Evolutionary conservation across 306 rosid species (phyloP), one percentile per base, ranked within the genome.

Genomic region (Sophora flavescens): DNA sequence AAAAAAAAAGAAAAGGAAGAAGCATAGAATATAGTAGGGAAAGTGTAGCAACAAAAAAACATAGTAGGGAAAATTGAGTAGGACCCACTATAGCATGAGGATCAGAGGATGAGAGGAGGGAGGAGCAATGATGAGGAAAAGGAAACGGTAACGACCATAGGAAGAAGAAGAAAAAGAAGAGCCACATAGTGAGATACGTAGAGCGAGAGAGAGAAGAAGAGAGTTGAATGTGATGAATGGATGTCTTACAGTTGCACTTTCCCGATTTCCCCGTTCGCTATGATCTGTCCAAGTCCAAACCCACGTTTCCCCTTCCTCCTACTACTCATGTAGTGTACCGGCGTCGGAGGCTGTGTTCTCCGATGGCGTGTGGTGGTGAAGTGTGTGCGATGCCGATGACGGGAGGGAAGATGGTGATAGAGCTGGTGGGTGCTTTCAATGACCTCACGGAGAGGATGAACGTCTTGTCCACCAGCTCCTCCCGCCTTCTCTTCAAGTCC

Each of bases 321-420:
- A n/a, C 17, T 2, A n/a, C 26, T 15, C 57, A 51, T n/a, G 3
- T 12, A 12, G 6, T 12, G 6, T 13, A 12, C 52, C 52, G 15
- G 14, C 52, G 52, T 2, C 52, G 15, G 15, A 47, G 16, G 16
- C 60, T 28, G 6, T 59, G 64, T 10, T 2, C 42, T 6, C 59
- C 78, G 2, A 48, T 16, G 62, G 73, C 85, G 0, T 71, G 75
- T 41, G 48, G 60, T 8, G 62, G 26, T 4, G 78, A 65, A 11
- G 82, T 65, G 4, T 52, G 74, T 10, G 67, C 14, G 14, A 2
- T 44, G 2, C 62, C 14, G 14, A 2, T 44, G 2, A 58, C 28
- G 38, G 96, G 98, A 2, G 98, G 95, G 2, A 89, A 85, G 85
- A 88, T 88, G 93, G 97, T 94, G 84, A 91, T 92, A 78, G 95